These are phyloP conservation scores for Colletotrichum zoysiae DNA, from an alignment of 2,329 filamentous ascomycete genomes.

Conservation along the genomic window DNA sequence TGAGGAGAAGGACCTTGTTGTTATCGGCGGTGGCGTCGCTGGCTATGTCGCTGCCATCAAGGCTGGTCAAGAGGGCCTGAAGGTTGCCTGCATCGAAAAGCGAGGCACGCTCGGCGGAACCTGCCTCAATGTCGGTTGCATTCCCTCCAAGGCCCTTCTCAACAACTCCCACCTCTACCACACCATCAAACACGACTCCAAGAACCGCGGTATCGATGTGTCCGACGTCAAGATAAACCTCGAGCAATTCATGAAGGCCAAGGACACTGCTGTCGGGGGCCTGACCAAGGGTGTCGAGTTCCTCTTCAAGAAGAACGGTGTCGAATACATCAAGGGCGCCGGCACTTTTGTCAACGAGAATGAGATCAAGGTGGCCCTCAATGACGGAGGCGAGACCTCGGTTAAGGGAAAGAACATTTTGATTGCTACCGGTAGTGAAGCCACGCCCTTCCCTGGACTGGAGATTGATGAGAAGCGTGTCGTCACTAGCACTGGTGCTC, in stretches of 20 bases:
- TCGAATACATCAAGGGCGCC: constrained; percentile 96
- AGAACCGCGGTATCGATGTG: constrained; percentile 97
- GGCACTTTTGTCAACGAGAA: constrained; percentile 90
- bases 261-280: constrained; percentile 88
- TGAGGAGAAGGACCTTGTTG: constrained; percentile 94
- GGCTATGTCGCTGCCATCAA: constrained; percentile 99
- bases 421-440: constrained; percentile 95
- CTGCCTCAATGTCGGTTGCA: constrained; percentile 98
- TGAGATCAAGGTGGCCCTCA: constrained; percentile 89
- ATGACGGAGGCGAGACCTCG: constrained; percentile 91
- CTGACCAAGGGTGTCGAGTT: constrained; percentile 98
- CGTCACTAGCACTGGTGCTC: constrained; percentile 94
- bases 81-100: constrained; percentile 99
- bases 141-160: constrained; percentile 98
- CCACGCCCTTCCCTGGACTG: constrained; percentile 95
- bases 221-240: constrained; percentile 98
- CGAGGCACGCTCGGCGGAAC: constrained; percentile 94
- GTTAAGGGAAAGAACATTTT: constrained; percentile 96
- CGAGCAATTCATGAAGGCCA: constrained; percentile 96
- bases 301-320: constrained; percentile 98
- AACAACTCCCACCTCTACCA: constrained; percentile 99
- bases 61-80: constrained; percentile 95
- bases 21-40: constrained; percentile 97
- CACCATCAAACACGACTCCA: constrained; percentile 95
- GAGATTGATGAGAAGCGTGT: constrained; percentile 98